A percentile compares a stretch with the other conserved stretches of the same genome.
Evolutionary conservation across 2,329 filamentous ascomycete species (phyloP).

Genomic region (Dactylellina drechsleri): DNA sequence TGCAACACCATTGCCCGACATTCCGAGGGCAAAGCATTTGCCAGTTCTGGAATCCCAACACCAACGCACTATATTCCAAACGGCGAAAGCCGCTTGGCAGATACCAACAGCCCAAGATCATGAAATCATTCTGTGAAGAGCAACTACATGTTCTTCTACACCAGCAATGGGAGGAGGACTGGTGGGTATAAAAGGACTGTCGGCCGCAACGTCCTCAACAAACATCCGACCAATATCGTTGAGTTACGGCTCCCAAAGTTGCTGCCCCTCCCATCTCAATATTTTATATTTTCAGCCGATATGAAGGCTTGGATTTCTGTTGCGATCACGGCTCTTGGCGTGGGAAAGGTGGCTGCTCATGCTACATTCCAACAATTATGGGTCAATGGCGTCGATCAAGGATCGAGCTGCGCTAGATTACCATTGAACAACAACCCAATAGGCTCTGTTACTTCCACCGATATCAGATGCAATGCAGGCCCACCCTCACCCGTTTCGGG

Average conservation of each 20-base stretch:
- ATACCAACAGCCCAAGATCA: background rate
- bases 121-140: conserved; percentile 13
- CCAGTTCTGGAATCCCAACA: conserved; percentile 2
- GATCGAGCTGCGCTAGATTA: conserved; percentile 65
- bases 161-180: background rate
- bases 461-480: conserved; percentile 66
- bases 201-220: background rate
- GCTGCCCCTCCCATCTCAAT: background rate
- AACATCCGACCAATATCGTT: background rate
- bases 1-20: conserved; percentile 34
- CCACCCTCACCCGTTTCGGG: conserved; percentile 60
- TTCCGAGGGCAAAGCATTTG: conserved; percentile 24
- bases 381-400: conserved; percentile 65
- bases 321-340: conserved; percentile 54
- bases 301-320: conserved; percentile 20
- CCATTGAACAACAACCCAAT: conserved; percentile 68
- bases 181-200: background rate
- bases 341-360: conserved; percentile 63
- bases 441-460: conserved; percentile 64
- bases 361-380: conserved; percentile 67
- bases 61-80: conserved; percentile 14
- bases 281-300: conserved; percentile 4
- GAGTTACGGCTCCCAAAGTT: background rate
- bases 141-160: background rate
- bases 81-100: background rate